Conservation (phyloP, 352 stramenopile genomes). For the Phytopythium sindhum region DNA sequence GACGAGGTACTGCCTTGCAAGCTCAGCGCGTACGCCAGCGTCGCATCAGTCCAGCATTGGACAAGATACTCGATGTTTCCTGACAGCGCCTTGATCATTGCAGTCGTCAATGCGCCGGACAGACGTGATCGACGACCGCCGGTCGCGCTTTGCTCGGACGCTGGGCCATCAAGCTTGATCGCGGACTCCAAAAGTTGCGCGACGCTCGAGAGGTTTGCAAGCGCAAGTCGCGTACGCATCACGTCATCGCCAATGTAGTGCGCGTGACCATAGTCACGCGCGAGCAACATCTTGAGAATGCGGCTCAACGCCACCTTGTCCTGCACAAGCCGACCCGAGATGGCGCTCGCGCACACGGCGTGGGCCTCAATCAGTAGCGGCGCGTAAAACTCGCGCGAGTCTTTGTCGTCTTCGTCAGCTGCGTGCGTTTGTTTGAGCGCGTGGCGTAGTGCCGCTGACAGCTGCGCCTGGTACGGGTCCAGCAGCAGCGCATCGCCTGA, state of each 20-base stretch:
- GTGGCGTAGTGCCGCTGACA: conserved; percentile 76
- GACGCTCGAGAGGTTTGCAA: conserved; percentile 64
- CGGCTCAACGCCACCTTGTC: conserved; percentile 70
- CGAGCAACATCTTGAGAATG: conserved; percentile 57
- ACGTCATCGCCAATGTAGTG: conserved; percentile 64
- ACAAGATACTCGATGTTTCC: conserved; percentile 32
- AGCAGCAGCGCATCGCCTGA: conserved; percentile 54
- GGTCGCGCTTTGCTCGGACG: conserved; percentile 17
- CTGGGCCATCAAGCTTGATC: conserved; percentile 8
- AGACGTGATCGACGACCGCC: conserved; percentile 13
- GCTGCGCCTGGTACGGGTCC: conserved; percentile 81
- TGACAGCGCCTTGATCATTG: conserved; percentile 47
- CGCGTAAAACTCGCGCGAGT: conserved; percentile 45
- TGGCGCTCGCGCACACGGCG: conserved; percentile 44
- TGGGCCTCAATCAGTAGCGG: conserved; percentile 69
- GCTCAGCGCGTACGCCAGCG: conserved; percentile 34
- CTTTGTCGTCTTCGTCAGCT: conserved; percentile 14
- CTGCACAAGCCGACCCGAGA: conserved; percentile 55
- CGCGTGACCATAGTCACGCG: conserved; percentile 55
- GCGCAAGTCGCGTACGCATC: conserved; percentile 42
- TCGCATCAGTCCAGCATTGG: conserved; percentile 54
- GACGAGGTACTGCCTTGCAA: conserved; percentile 32
- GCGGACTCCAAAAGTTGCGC: conserved; percentile 42
- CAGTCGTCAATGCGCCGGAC: conserved; percentile 39
- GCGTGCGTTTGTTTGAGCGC: conserved; percentile 55